These are phyloP conservation scores for Globisporangium ultimum DNA, from an alignment of 352 stramenopile genomes.

Conservation along the genomic window DNA sequence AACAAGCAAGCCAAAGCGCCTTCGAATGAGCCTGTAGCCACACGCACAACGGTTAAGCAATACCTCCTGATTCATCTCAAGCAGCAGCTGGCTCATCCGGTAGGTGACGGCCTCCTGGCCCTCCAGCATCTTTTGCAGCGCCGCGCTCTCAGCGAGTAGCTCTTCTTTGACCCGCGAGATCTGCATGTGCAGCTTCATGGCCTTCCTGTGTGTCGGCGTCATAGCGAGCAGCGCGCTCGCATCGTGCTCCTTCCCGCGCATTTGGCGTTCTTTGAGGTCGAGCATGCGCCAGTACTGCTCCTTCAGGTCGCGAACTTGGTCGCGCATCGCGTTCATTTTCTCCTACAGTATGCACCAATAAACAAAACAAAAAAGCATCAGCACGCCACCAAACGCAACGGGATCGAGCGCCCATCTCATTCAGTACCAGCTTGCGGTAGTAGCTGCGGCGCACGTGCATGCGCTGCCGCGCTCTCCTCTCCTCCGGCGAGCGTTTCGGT, in stretches of 20 bases:
- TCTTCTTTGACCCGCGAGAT: slow-evolving; percentile 2
- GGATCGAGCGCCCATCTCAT: no score
- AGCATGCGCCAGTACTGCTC: slow-evolving; percentile 4
- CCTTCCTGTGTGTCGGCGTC: no score
- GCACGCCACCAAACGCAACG: no score
- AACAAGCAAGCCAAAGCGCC: no score
- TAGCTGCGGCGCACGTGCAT: slow-evolving; percentile 9
- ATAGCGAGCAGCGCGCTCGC: neutral
- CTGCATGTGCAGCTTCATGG: neutral
- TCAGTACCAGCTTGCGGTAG: slow-evolving; percentile 8
- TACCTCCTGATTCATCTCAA: neutral
- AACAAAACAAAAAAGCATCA: neutral
- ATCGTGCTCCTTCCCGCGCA: neutral
- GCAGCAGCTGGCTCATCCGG: neutral
- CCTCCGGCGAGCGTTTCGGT: no score
- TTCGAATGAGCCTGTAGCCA: no score
- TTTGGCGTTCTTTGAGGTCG: neutral
- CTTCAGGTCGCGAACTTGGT: slow-evolving; percentile 5
- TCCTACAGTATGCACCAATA: slow-evolving; percentile 1
- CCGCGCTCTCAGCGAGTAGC: neutral
- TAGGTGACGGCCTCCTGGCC: neutral
- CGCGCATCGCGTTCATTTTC: slow-evolving; percentile 5
- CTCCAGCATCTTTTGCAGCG: neutral
- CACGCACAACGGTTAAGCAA: no score
- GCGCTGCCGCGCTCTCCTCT: neutral